Percentiles rank a stretch among this genome's conserved stretches.
Conservation (phyloP, 805 yeast species). For the Monosporozyma aerobia region DNA sequence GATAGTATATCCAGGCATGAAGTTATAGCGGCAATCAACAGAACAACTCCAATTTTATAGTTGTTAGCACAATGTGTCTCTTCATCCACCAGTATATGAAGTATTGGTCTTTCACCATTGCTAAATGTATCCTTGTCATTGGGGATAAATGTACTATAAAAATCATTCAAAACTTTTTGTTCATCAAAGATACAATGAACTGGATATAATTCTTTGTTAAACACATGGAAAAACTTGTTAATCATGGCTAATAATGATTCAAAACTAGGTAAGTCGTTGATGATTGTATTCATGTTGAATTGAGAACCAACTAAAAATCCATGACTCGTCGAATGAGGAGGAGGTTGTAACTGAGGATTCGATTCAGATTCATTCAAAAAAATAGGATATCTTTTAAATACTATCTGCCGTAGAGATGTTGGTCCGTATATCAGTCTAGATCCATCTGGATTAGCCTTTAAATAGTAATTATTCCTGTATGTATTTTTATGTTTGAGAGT, state of each 20-base stretch:
- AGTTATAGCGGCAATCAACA: constrained; percentile 15
- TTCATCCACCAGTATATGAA: constrained; percentile 4
- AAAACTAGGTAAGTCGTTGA: constrained; percentile 15
- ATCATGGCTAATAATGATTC: constrained; percentile 8
- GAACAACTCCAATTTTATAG: constrained; percentile 21
- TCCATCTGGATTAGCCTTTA: constrained; percentile 14
- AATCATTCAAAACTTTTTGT: constrained; percentile 16
- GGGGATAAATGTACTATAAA: constrained; percentile 9
- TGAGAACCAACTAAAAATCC: background rate
- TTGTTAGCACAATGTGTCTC: constrained; percentile 13
- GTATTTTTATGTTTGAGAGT: constrained; percentile 5
- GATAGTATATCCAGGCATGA: constrained; percentile 14
- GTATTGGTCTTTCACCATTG: constrained; percentile 6
- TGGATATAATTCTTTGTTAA: constrained; percentile 9
- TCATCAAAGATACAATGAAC: constrained; percentile 12
- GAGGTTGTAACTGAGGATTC: no score
- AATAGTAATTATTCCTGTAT: constrained; percentile 6
- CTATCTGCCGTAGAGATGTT: constrained; percentile 12
- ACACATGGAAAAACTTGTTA: constrained; percentile 10
- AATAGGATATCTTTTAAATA: background rate
- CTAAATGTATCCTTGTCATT: constrained; percentile 3
- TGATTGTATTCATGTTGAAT: background rate
- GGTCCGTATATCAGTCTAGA: constrained; percentile 23
- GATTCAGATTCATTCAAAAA: background rate
- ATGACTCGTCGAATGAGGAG: background rate